Evolutionary conservation across 768 basidiomycete species (phyloP).

Genomic region (Baorangia bicolor): DNA sequence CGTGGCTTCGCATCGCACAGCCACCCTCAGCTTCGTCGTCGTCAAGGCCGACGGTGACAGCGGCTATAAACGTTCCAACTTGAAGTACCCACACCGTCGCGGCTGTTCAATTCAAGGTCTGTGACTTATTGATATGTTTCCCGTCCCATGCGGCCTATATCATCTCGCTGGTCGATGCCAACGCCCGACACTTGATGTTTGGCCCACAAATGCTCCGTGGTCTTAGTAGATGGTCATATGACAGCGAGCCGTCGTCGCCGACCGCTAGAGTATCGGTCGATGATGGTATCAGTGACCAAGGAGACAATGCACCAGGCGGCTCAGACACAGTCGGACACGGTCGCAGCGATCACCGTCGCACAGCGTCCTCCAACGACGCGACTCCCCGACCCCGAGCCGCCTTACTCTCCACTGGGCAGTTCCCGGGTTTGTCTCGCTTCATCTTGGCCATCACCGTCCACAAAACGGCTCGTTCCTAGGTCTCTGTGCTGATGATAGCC

Average conservation of each 20-base stretch:
- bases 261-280: slow-evolving; percentile 3
- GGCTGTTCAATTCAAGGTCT: slow-evolving; percentile 22
- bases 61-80: background rate
- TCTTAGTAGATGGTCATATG: slow-evolving; percentile 20
- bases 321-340: slow-evolving; percentile 6
- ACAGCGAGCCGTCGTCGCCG: slow-evolving; percentile 22
- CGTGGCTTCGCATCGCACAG: slow-evolving; percentile 20
- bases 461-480: slow-evolving; percentile 5
- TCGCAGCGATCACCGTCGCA: slow-evolving; percentile 26
- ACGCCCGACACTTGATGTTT: background rate
- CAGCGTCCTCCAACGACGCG: slow-evolving; percentile 47
- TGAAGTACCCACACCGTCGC: background rate
- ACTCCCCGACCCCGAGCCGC: slow-evolving; percentile 47
- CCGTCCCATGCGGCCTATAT: background rate
- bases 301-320: slow-evolving; percentile 4
- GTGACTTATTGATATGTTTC: slow-evolving; percentile 14
- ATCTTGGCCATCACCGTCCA: slow-evolving; percentile 3
- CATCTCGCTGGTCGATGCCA: background rate
- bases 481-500: slow-evolving; percentile 7
- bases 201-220: slow-evolving; percentile 24
- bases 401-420: slow-evolving; percentile 16
- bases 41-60: slow-evolving; percentile 1
- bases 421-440: slow-evolving; percentile 20
- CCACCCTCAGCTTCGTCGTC: slow-evolving; percentile 12
- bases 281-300: slow-evolving; percentile 4